phyloP scores from a whole-genome alignment of 2,329 filamentous ascomycete genomes.

The Venturiaceae sp. region DNA sequence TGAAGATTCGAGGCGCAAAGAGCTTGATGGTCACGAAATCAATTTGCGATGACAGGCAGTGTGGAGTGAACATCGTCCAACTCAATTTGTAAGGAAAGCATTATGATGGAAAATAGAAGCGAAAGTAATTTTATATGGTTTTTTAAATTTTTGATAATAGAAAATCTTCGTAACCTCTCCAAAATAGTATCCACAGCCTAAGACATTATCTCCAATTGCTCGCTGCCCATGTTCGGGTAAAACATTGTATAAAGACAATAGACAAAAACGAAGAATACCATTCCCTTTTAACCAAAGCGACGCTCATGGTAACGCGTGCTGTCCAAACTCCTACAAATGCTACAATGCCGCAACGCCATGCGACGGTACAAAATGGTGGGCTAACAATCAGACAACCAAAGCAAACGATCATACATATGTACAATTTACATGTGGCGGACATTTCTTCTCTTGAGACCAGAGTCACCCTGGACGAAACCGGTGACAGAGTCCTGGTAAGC shows the following conservation, averaged over 20 bases:
- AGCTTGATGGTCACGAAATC: no score
- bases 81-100: no score
- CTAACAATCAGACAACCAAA: background rate
- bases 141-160: background rate
- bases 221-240: background rate
- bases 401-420: background rate
- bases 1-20: background rate
- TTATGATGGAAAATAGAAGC: background rate
- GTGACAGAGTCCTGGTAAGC: constrained; percentile 3
- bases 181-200: background rate
- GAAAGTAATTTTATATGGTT: background rate
- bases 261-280: background rate
- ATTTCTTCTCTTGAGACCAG: constrained; percentile 5
- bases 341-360: background rate
- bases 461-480: constrained; percentile 1
- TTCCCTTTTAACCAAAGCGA: background rate
- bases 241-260: no score
- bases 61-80: background rate
- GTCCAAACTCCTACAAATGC: background rate
- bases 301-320: background rate
- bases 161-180: background rate
- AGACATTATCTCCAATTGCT: background rate
- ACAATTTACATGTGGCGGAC: background rate
- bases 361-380: background rate
- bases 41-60: no score